These are phyloP conservation scores for Polyplosphaeria fusca DNA, from an alignment of 495 filamentous ascomycete genomes.

Conservation along the genomic window DNA sequence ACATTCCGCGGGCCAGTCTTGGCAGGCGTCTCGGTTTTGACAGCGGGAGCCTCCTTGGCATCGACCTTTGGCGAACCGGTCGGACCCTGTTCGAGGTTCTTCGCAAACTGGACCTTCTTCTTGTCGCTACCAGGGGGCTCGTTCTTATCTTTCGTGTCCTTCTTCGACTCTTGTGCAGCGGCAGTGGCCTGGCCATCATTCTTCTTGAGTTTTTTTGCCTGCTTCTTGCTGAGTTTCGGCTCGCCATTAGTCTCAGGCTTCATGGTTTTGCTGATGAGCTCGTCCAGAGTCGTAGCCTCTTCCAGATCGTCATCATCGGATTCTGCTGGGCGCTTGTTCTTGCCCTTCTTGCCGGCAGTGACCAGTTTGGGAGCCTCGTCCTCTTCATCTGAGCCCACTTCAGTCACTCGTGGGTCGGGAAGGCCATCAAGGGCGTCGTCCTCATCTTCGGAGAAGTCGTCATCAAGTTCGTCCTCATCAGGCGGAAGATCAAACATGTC, in stretches of 20 bases:
- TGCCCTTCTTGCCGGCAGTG: conserved; percentile 42
- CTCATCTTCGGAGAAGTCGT: conserved; percentile 65
- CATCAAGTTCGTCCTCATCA: conserved; percentile 68
- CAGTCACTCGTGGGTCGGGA: conserved; percentile 75
- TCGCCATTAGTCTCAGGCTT: conserved; percentile 58
- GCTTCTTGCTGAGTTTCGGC: conserved; percentile 87
- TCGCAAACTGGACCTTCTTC: conserved; percentile 98
- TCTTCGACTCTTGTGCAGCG: conserved; percentile 55
- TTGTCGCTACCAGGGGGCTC: conserved; percentile 54
- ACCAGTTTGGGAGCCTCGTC: conserved; percentile 77
- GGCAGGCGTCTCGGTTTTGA: not conserved
- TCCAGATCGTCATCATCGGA: conserved; percentile 45
- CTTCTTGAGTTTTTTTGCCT: conserved; percentile 98
- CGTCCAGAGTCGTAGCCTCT: conserved; percentile 64
- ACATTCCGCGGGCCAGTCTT: conserved; percentile 64
- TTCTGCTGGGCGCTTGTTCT: conserved; percentile 80
- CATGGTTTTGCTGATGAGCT: conserved; percentile 66
- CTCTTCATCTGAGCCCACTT: conserved; percentile 78
- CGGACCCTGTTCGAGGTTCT: conserved; percentile 95
- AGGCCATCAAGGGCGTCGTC: conserved; percentile 81
- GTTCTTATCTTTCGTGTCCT: conserved; percentile 48
- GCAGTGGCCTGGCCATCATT: conserved; percentile 78
- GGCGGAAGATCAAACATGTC: conserved; percentile 73
- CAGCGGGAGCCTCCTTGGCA: conserved; percentile 46
- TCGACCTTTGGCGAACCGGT: conserved; percentile 54